Conservation (phyloP, 139 green algal genomes). For the Auxenochlorella pyrenoidosa region DNA sequence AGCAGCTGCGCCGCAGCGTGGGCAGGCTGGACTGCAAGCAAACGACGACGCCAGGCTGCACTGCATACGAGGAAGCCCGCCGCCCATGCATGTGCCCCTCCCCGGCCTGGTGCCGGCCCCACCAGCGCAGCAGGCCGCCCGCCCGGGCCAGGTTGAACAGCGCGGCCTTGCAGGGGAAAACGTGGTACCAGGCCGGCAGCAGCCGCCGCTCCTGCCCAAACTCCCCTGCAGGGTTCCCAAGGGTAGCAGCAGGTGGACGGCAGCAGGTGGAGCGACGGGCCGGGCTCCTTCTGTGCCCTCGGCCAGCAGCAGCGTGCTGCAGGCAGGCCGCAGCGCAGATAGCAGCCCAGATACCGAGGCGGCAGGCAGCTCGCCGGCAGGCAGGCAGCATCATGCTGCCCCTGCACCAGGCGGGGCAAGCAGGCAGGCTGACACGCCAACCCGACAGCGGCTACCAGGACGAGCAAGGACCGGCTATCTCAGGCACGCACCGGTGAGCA, state of each 20-base stretch:
- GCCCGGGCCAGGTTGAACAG: slow-evolving; percentile 41
- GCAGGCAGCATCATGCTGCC: no score
- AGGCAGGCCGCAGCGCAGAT: neutral
- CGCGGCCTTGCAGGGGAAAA: slow-evolving; percentile 55
- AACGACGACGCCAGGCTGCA: no score
- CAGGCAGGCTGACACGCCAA: neutral
- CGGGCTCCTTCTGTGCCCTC: no score
- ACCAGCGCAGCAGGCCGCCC: slow-evolving; percentile 12
- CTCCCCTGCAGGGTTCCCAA: slow-evolving; percentile 49
- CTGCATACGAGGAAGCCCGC: no score
- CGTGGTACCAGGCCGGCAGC: slow-evolving; percentile 42
- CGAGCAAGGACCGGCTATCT: neutral
- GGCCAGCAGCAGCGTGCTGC: no score
- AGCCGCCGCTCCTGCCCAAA: slow-evolving; percentile 53
- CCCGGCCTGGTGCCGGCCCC: neutral
- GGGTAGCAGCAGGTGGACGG: neutral
- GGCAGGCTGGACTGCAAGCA: no score
- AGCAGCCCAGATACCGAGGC: neutral
- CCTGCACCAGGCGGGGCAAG: no score
- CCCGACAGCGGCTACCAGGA: neutral
- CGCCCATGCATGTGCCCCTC: no score
- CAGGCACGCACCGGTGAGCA: slow-evolving; percentile 54
- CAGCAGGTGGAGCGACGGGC: no score
- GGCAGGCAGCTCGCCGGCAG: neutral
- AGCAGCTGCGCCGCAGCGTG: no score